These are phyloP conservation scores for Mangifera indica DNA, from an alignment of 345 rosid species.

Conservation along the genomic window DNA sequence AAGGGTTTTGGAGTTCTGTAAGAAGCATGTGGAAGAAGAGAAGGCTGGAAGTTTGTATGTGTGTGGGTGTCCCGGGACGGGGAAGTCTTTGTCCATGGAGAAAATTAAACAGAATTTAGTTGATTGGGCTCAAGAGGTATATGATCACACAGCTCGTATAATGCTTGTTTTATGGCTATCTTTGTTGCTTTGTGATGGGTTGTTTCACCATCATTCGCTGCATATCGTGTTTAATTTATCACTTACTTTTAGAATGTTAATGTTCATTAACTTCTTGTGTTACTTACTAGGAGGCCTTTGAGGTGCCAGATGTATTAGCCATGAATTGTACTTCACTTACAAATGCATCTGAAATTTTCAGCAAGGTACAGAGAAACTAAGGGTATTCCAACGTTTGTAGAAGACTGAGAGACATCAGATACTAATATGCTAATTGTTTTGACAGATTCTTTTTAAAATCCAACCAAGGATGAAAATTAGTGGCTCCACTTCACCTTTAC, in stretches of 20 bases:
- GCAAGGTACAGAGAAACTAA: slow-evolving; percentile 48
- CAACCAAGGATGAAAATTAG: slow-evolving; percentile 36
- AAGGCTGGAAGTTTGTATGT: slow-evolving; percentile 78
- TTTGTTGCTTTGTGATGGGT: background rate
- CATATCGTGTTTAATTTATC: background rate
- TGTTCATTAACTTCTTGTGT: slow-evolving; percentile 5
- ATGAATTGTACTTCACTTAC: slow-evolving; percentile 74
- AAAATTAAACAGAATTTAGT: slow-evolving; percentile 50
- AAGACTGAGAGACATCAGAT: background rate
- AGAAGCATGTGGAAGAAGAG: slow-evolving; percentile 48
- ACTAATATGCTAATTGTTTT: slow-evolving; percentile 30
- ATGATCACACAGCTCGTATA: background rate
- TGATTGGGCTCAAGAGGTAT: slow-evolving; percentile 70
- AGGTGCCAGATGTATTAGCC: slow-evolving; percentile 53
- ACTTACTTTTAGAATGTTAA: background rate
- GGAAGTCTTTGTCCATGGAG: slow-evolving; percentile 79
- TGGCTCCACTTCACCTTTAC: slow-evolving; percentile 50
- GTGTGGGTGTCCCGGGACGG: slow-evolving; percentile 90
- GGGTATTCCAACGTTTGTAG: background rate
- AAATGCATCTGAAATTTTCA: slow-evolving; percentile 65
- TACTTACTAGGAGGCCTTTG: slow-evolving; percentile 45
- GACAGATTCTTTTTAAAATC: slow-evolving; percentile 51
- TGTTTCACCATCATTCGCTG: background rate
- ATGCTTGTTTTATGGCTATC: background rate
- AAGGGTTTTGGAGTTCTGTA: slow-evolving; percentile 66